These are phyloP conservation scores for Scutellaria minor DNA, from an alignment of 257 asterid genomes.

Conservation along the genomic window DNA sequence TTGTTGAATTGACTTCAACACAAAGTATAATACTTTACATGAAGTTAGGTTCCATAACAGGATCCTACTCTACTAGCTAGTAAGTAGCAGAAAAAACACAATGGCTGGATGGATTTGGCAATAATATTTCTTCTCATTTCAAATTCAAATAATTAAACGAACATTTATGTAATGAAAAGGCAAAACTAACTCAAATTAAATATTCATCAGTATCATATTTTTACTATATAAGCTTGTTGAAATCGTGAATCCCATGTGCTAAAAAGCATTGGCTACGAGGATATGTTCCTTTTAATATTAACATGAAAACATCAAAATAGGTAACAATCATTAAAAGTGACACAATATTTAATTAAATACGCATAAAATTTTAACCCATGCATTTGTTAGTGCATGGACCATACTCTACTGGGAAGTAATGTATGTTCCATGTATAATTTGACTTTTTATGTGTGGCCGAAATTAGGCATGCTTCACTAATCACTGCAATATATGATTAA, in stretches of 20 bases:
- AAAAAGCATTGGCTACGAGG: constrained; percentile 25
- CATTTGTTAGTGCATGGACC: constrained; percentile 31
- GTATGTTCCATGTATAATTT: not conserved
- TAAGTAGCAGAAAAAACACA: no score
- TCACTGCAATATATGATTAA: not conserved
- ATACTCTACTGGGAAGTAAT: not conserved
- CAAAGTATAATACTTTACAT: no score
- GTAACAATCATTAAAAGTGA: constrained; percentile 47
- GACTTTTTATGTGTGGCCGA: not conserved
- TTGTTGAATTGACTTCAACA: no score
- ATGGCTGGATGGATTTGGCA: no score
- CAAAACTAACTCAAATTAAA: no score
- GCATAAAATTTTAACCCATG: constrained; percentile 29
- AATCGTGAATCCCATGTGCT: constrained; percentile 25
- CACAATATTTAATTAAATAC: not conserved
- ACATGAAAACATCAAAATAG: constrained; percentile 26
- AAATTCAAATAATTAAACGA: no score
- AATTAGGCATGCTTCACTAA: constrained; percentile 25
- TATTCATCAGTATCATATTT: not conserved
- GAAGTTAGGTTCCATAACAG: no score
- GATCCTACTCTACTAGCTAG: no score
- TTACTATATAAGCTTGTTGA: not conserved
- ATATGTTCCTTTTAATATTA: constrained; percentile 34
- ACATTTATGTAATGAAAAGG: no score
- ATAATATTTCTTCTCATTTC: no score